A percentile compares a stretch with the other conserved stretches of the same genome.
Evolutionary conservation across 257 asterid species (phyloP).

Genomic region (Solanum commersonii): DNA sequence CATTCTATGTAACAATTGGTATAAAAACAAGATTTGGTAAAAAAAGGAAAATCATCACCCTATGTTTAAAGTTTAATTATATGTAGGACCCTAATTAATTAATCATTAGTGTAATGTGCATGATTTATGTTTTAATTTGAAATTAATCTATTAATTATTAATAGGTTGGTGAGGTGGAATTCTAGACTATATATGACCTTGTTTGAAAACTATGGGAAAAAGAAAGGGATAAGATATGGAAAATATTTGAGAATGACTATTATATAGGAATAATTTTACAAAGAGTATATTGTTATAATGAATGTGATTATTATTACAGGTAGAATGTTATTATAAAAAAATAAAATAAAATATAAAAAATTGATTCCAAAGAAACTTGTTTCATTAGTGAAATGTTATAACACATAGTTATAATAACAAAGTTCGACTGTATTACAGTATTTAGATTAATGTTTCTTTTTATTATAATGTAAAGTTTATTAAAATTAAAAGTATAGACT

Average conservation of each 20-base stretch:
- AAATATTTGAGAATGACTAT: not conserved
- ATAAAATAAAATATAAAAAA: no score
- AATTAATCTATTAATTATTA: not conserved
- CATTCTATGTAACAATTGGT: not conserved
- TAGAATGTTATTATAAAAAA: no score
- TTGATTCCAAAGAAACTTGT: not conserved
- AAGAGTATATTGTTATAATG: no score
- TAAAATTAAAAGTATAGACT: not conserved
- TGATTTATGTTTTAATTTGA: not conserved
- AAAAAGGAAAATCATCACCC: not conserved
- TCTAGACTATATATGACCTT: not conserved
- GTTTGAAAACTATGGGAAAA: not conserved
- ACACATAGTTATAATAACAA: no score
- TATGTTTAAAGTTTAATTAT: not conserved
- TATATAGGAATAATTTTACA: not conserved
- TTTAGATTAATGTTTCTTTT: not conserved
- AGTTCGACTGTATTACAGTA: no score
- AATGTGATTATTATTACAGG: no score
- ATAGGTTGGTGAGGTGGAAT: not conserved
- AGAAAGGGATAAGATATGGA: not conserved
- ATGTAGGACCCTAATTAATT: not conserved
- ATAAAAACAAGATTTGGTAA: not conserved
- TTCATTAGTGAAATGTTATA: no score
- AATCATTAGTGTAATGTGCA: not conserved
- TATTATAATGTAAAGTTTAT: not conserved